phyloP scores from a whole-genome alignment of 2,329 filamentous ascomycete genomes.

The Fusarium hainanense region DNA sequence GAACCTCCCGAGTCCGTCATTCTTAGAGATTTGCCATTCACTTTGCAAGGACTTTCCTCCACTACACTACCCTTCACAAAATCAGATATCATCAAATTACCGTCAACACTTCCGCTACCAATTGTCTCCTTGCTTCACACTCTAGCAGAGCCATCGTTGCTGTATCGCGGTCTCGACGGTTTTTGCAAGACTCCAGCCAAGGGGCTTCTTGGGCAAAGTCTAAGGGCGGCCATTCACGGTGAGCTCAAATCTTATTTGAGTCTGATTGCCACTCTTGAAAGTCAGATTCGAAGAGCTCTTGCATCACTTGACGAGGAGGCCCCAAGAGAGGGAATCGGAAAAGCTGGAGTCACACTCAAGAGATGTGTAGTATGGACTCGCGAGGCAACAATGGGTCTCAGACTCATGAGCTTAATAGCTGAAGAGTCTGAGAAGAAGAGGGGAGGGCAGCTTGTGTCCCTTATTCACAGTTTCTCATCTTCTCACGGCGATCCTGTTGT shows the following conservation, averaged over 20 bases:
- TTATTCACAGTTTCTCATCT: slow-evolving; percentile 93
- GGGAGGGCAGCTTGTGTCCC: slow-evolving; percentile 90
- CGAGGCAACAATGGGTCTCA: slow-evolving; percentile 94
- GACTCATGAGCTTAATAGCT: slow-evolving; percentile 92
- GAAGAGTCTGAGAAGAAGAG: slow-evolving; percentile 86
- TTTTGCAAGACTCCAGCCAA: slow-evolving; percentile 86
- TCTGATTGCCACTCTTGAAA: slow-evolving; percentile 90
- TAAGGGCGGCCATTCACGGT: slow-evolving; percentile 84
- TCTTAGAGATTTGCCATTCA: slow-evolving; percentile 87
- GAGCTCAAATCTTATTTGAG: slow-evolving; percentile 92
- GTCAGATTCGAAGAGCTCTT: slow-evolving; percentile 87
- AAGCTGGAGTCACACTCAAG: slow-evolving; percentile 92
- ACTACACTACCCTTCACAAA: slow-evolving; percentile 82
- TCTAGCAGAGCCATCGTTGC: slow-evolving; percentile 90
- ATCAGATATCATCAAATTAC: slow-evolving; percentile 77
- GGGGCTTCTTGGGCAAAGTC: slow-evolving; percentile 90
- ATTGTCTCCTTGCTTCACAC: slow-evolving; percentile 88
- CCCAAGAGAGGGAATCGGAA: slow-evolving; percentile 78
- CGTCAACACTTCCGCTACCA: slow-evolving; percentile 81
- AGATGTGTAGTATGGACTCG: slow-evolving; percentile 97
- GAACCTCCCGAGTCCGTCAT: slow-evolving; percentile 74
- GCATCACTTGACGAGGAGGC: slow-evolving; percentile 76
- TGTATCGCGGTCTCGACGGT: slow-evolving; percentile 82
- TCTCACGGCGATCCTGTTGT: slow-evolving; percentile 97
- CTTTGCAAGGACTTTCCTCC: slow-evolving; percentile 90